These are phyloP conservation scores for Aquilaria agallochum DNA, from an alignment of 441 rosid species.

Conservation along the genomic window DNA sequence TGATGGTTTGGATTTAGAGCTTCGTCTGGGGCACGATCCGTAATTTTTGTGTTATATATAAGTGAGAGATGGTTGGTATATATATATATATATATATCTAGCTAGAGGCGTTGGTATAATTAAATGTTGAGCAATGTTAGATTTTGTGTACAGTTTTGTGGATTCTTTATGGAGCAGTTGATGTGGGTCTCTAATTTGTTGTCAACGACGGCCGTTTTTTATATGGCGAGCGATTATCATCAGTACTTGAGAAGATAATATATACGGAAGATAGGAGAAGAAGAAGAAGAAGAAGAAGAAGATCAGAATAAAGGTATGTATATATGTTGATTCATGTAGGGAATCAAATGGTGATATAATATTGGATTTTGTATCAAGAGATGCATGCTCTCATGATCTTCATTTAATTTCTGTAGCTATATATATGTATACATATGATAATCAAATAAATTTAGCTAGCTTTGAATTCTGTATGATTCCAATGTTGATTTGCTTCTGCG, in stretches of 20 bases:
- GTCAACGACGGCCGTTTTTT: neutral
- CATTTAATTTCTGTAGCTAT: no score
- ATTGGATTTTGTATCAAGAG: neutral
- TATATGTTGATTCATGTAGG: constrained; percentile 3
- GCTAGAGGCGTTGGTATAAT: neutral
- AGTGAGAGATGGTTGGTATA: no score
- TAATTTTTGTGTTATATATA: constrained; percentile 2
- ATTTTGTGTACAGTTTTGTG: neutral
- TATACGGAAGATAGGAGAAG: neutral
- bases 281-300: neutral
- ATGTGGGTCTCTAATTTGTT: neutral
- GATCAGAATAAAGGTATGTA: neutral
- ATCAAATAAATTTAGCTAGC: constrained; percentile 4
- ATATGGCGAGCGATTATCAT: no score
- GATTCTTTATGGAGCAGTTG: constrained; percentile 11
- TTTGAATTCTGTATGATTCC: neutral
- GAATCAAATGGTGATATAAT: neutral
- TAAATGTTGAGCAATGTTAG: neutral
- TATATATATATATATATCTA: neutral
- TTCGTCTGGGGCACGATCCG: constrained; percentile 38
- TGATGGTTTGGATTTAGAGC: constrained; percentile 42
- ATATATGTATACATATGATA: neutral
- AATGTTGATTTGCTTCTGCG: no score
- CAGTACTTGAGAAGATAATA: neutral
- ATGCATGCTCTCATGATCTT: neutral